Conservation (phyloP, 371 early-diverging fungal genomes). For the Blakeslea trispora region DNA sequence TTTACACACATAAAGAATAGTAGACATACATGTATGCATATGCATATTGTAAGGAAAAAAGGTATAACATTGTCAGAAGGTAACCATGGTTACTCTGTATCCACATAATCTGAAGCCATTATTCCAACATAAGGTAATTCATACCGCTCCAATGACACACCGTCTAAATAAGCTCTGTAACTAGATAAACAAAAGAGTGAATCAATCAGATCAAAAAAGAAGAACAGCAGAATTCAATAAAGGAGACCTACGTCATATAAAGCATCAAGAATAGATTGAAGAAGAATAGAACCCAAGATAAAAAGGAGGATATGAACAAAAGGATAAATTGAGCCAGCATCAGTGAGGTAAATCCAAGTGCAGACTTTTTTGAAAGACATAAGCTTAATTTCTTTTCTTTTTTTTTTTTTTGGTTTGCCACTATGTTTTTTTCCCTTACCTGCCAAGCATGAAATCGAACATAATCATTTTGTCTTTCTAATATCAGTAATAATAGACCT, state of each 20-base stretch:
- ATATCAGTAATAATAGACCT: conserved; percentile 72
- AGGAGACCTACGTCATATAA: conserved; percentile 48
- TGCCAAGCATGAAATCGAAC: conserved; percentile 90
- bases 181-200: conserved; percentile 21
- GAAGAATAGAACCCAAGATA: conserved; percentile 63
- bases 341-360: conserved; percentile 38
- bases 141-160: conserved; percentile 62
- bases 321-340: conserved; percentile 50
- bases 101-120: conserved; percentile 65
- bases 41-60: too few species aligned
- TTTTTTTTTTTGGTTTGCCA: too few species aligned
- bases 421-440: too few species aligned
- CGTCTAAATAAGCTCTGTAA: conserved; percentile 66
- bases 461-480: conserved; percentile 82
- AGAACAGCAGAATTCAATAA: too few species aligned
- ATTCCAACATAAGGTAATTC: conserved; percentile 62
- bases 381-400: too few species aligned
- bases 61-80: too few species aligned
- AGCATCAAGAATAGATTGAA: conserved; percentile 44
- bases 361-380: conserved; percentile 40
- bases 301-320: conserved; percentile 50
- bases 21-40: too few species aligned
- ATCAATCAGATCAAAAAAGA: too few species aligned
- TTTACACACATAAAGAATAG: too few species aligned
- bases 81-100: conserved; percentile 57